Conservation (phyloP, 2,329 filamentous ascomycete genomes). For the Ascosphaera pollenicola region DNA sequence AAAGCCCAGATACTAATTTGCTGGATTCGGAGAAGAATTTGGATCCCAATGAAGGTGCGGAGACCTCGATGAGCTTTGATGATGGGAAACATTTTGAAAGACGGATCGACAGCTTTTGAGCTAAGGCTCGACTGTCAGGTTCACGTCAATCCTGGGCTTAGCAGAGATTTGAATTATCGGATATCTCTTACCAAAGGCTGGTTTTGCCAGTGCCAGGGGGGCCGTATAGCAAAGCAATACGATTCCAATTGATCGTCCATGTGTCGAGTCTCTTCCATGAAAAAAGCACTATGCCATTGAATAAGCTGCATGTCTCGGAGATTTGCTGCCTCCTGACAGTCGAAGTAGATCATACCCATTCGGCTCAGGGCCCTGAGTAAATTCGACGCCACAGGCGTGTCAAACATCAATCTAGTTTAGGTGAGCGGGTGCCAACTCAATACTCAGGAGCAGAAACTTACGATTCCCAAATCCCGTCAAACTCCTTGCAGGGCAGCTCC, state of each 20-base stretch:
- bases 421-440: no score
- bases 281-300: slow-evolving; percentile 8
- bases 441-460: slow-evolving; percentile 6
- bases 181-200: slow-evolving; percentile 14
- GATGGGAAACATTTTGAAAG: slow-evolving; percentile 19
- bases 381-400: slow-evolving; percentile 18
- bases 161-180: no score
- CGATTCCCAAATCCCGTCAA: slow-evolving; percentile 24
- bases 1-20: slow-evolving; percentile 22
- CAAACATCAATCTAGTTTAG: slow-evolving; percentile 18
- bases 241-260: slow-evolving; percentile 23
- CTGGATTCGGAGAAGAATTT: slow-evolving; percentile 27
- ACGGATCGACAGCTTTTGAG: slow-evolving; percentile 28
- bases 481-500: slow-evolving; percentile 15
- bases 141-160: not conserved
- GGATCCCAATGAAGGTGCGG: slow-evolving; percentile 24
- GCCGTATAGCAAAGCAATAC: slow-evolving; percentile 61
- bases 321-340: no score
- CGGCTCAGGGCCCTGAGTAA: slow-evolving; percentile 20
- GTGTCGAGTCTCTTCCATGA: slow-evolving; percentile 15
- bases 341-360: slow-evolving; percentile 11
- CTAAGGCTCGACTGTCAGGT: slow-evolving; percentile 17
- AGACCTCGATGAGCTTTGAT: slow-evolving; percentile 24
- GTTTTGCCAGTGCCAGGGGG: slow-evolving; percentile 80
- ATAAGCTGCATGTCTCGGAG: no score